Evolutionary conservation across 2,329 filamentous ascomycete genomes (phyloP), one percentile per base, ranked within the genome.

Genomic region (Stemphylium lycopersici): DNA sequence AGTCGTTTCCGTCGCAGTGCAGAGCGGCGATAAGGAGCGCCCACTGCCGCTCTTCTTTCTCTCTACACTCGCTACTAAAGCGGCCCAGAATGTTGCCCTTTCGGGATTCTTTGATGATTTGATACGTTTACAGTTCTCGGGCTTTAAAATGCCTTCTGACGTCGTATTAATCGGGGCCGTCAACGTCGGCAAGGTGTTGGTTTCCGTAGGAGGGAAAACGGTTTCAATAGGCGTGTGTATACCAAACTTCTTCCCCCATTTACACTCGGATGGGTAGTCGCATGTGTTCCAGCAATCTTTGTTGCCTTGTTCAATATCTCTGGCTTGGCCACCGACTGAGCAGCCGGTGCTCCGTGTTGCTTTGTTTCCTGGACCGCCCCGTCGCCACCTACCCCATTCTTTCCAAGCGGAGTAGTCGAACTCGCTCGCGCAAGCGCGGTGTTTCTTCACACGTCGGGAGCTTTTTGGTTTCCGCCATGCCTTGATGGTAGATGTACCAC

Each of bases 361-460:
- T 18, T 47, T 43, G 32, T 58, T 18, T 56, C 53, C 20, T 55
- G 50, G 18, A 16, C 47, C 47, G 3, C 37, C 47, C 31, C 55
- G 75, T 52, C 45, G 71, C 81, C 82, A 84, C 3, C 68, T 60
- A 2, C 77, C 77, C 73, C 77, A 80, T 0, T 63, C 59, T 49
- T 79, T 79, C 82, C 82, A 84, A 0, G 80, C 78, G 5, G 68
- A 54, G 49, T 83, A 84, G 63, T 84, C 82, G 50, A 84, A 84
- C 48, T 83, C 80, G 36, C 75, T 79, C 0, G 69, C 68, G 56
- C 82, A 84, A 6, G 80, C 78, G 34, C 71, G 67, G 39, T 77
- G 74, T 38, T 70, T 67, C 39, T 70, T 54, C 36, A 67, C 22
- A 41, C 61, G 52, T 3, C 43, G 45, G 3, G 32, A 24, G 1